Conservation (phyloP, 345 rosid genomes). For the Psidium guajava region DNA sequence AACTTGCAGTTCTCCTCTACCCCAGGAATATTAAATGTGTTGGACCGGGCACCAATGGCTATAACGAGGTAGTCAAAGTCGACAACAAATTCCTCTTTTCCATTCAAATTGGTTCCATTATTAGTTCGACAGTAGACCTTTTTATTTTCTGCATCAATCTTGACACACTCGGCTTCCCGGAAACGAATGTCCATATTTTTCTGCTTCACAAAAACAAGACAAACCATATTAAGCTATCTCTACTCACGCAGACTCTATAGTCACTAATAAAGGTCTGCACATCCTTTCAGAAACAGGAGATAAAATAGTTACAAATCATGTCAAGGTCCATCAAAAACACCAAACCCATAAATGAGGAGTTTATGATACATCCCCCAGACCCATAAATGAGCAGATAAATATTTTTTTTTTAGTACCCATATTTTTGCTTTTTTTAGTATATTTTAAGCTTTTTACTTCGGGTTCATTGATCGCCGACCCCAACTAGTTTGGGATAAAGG, state of each 20-base stretch:
- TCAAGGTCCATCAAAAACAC: background rate
- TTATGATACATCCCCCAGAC: background rate
- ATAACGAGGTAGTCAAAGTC: constrained; percentile 88
- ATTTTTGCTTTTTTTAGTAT: no score
- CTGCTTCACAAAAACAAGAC: constrained; percentile 11
- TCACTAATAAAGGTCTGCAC: background rate
- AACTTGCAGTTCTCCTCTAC: constrained; percentile 85
- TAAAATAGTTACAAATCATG: background rate
- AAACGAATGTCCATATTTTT: constrained; percentile 45
- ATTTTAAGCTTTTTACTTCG: no score
- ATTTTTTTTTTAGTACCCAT: no score
- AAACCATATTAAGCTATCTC: background rate
- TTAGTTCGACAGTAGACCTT: constrained; percentile 67
- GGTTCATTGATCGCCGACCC: no score
- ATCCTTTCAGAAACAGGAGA: background rate
- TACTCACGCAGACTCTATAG: background rate
- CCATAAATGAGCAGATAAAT: background rate
- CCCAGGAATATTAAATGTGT: constrained; percentile 95
- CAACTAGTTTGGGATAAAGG: no score
- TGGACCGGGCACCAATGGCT: constrained; percentile 91
- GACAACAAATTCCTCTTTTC: constrained; percentile 59
- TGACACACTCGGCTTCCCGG: constrained; percentile 87
- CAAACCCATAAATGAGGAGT: background rate
- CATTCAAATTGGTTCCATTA: constrained; percentile 28
- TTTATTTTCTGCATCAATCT: constrained; percentile 69